phyloP scores from a whole-genome alignment of 345 rosid species.

The Ailanthus altissimus region DNA sequence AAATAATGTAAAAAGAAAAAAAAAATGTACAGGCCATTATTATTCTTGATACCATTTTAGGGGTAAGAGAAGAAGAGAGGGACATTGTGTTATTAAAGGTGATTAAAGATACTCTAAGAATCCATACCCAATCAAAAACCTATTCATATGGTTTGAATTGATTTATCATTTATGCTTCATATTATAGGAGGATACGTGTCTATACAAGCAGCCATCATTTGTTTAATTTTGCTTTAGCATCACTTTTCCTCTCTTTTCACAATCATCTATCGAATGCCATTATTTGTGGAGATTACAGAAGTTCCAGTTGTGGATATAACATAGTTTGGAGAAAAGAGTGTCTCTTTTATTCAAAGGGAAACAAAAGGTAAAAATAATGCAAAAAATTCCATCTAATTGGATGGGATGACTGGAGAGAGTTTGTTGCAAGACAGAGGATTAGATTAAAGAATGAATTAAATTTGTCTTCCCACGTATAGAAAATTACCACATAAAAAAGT shows the following conservation, averaged over 20 bases:
- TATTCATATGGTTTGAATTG: not conserved
- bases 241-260: no score
- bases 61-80: constrained; percentile 10
- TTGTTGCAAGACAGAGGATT: constrained; percentile 11
- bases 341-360: not conserved
- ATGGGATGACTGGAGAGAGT: constrained; percentile 20
- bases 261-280: not conserved
- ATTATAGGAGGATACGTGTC: constrained; percentile 18
- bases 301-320: not conserved
- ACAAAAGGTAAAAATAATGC: not conserved
- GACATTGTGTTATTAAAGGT: not conserved
- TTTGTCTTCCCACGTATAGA: not conserved
- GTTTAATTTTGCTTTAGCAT: no score
- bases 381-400: not conserved
- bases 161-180: constrained; percentile 9
- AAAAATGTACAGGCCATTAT: not conserved
- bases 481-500: not conserved
- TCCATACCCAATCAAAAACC: not conserved
- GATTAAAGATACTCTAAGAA: not conserved
- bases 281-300: not conserved
- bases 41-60: constrained; percentile 23
- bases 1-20: not conserved
- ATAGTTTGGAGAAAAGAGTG: not conserved
- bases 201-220: not conserved
- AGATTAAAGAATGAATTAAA: constrained; percentile 5